Evolutionary conservation across 495 filamentous ascomycete genomes (phyloP).

Genomic region (Tirmania nivea): DNA sequence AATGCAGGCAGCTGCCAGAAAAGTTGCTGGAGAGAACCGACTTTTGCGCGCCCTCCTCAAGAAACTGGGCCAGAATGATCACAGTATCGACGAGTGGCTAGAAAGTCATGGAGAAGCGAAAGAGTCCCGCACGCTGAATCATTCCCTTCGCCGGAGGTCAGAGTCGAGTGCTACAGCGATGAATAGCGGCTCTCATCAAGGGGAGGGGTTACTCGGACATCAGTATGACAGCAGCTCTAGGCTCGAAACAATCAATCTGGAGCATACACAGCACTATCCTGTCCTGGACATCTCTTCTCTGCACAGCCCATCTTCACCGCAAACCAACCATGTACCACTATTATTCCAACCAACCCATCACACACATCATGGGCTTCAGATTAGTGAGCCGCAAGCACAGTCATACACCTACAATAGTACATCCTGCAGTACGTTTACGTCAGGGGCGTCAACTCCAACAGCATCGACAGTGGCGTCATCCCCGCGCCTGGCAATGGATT

Average conservation of each 20-base stretch:
- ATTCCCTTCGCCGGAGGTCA: not conserved
- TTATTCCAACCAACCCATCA: not conserved
- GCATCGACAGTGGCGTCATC: not conserved
- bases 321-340: not conserved
- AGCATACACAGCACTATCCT: too few species aligned
- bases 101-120: not conserved
- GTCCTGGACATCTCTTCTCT: not conserved
- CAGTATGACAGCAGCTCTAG: not conserved
- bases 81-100: slow-evolving; percentile 19
- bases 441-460: not conserved
- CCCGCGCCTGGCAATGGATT: not conserved
- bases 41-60: slow-evolving; percentile 25
- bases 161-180: not conserved
- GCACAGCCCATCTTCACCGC: not conserved
- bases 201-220: not conserved
- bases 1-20: slow-evolving; percentile 29
- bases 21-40: slow-evolving; percentile 29
- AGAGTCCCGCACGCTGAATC: not conserved
- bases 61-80: slow-evolving; percentile 18
- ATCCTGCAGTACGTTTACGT: not conserved
- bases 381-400: too few species aligned
- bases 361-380: too few species aligned
- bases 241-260: too few species aligned
- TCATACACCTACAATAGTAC: not conserved
- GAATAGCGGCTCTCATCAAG: not conserved